Conservation (phyloP, 768 basidiomycete species). For the Boletus eberwhitei region DNA sequence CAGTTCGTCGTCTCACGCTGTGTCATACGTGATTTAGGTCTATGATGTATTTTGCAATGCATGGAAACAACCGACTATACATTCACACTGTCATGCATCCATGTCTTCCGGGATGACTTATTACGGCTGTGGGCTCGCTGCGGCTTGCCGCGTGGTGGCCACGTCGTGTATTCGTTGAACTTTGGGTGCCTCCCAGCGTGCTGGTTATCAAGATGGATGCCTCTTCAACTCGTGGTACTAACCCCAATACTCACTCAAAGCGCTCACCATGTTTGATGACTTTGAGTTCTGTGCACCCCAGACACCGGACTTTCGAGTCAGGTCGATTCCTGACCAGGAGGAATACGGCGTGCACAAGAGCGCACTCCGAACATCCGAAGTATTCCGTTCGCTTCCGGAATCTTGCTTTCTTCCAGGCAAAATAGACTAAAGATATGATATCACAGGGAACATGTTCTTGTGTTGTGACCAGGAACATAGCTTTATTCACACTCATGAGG, state of each 20-base stretch:
- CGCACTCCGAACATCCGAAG: slow-evolving; percentile 52
- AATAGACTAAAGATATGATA: slow-evolving; percentile 7
- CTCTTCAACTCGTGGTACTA: neutral
- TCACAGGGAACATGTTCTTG: slow-evolving; percentile 64
- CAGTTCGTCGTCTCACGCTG: slow-evolving; percentile 35
- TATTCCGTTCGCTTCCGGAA: slow-evolving; percentile 51
- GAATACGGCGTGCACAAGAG: slow-evolving; percentile 48
- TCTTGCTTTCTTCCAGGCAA: neutral
- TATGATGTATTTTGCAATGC: slow-evolving; percentile 39
- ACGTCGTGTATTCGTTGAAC: slow-evolving; percentile 19
- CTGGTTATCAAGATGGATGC: slow-evolving; percentile 10
- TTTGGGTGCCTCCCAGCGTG: neutral
- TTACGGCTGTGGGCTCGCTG: slow-evolving; percentile 2
- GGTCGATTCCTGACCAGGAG: slow-evolving; percentile 49
- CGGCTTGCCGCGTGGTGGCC: slow-evolving; percentile 11
- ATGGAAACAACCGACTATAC: slow-evolving; percentile 29
- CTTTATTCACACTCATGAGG: slow-evolving; percentile 7
- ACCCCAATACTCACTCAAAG: neutral
- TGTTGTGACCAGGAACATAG: slow-evolving; percentile 43
- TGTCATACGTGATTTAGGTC: slow-evolving; percentile 40
- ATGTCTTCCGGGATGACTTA: slow-evolving; percentile 5
- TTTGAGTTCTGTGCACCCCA: slow-evolving; percentile 39
- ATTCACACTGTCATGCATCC: slow-evolving; percentile 6
- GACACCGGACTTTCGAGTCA: slow-evolving; percentile 54
- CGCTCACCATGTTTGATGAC: slow-evolving; percentile 10